Evolutionary conservation across 495 filamentous ascomycete genomes (phyloP).

Genomic region (Hypoxylon trugodes): DNA sequence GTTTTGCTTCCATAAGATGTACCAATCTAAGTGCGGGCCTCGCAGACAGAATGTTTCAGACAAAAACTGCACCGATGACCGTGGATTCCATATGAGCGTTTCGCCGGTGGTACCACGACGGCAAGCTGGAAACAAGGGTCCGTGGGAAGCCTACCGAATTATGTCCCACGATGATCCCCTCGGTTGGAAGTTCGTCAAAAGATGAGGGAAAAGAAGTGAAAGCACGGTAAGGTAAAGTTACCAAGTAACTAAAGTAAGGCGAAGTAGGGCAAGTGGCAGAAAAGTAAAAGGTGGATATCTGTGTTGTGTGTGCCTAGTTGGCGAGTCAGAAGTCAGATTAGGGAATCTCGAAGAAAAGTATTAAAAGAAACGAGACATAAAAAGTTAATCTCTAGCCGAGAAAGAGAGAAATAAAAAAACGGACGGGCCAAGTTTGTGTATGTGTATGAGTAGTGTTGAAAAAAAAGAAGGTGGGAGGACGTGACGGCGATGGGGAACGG

Average conservation of each 20-base stretch:
- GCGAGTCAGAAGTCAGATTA: constrained; percentile 6
- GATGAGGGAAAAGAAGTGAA: not conserved
- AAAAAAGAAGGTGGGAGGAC: constrained; percentile 41
- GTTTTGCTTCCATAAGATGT: constrained; percentile 41
- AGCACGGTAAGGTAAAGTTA: too few relatives aligned
- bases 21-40: constrained; percentile 38
- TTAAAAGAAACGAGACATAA: constrained; percentile 11
- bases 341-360: not conserved
- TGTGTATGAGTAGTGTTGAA: too few relatives aligned
- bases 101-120: constrained; percentile 41
- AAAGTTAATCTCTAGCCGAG: constrained; percentile 11
- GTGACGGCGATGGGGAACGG: constrained; percentile 47
- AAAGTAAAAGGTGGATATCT: constrained; percentile 18
- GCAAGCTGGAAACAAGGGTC: constrained; percentile 37
- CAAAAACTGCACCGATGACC: constrained; percentile 27
- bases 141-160: constrained; percentile 39
- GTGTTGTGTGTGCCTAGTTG: constrained; percentile 2
- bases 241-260: too few relatives aligned
- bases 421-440: constrained; percentile 22
- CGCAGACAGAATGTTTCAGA: constrained; percentile 39
- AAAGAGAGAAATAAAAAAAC: too few relatives aligned
- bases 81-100: constrained; percentile 39
- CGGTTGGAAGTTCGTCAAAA: constrained; percentile 18
- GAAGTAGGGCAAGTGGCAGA: constrained; percentile 2
- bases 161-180: constrained; percentile 37